Conservation (phyloP, 1,284 basidiomycete species). For the Inonotus obliquus region DNA sequence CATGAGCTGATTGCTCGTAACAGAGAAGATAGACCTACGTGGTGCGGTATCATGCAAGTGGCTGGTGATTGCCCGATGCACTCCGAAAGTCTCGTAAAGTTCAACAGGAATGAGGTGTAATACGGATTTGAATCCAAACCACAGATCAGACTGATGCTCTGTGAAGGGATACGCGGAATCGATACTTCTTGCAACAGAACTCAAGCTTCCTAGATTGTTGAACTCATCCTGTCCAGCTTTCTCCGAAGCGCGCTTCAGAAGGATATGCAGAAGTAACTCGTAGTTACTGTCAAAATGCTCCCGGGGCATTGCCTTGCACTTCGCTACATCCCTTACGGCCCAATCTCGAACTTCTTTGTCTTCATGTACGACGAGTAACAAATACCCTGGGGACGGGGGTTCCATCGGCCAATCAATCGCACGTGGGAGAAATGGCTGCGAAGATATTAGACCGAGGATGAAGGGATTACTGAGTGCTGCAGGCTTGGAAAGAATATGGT, state of each 20-base stretch:
- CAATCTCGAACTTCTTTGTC: slow-evolving; percentile 49
- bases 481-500: slow-evolving; percentile 66
- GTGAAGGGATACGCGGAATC: slow-evolving; percentile 9
- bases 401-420: slow-evolving; percentile 52
- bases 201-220: background rate
- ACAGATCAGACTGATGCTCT: slow-evolving; percentile 25
- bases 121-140: slow-evolving; percentile 46
- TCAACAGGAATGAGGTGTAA: slow-evolving; percentile 52
- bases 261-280: slow-evolving; percentile 36
- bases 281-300: slow-evolving; percentile 45
- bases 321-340: slow-evolving; percentile 44
- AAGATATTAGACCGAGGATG: slow-evolving; percentile 43
- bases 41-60: slow-evolving; percentile 60
- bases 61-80: slow-evolving; percentile 45
- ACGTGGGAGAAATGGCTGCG: slow-evolving; percentile 32
- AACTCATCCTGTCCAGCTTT: slow-evolving; percentile 8
- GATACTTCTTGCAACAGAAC: background rate
- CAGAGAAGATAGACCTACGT: slow-evolving; percentile 43
- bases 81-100: slow-evolving; percentile 32
- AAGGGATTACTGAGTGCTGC: slow-evolving; percentile 48
- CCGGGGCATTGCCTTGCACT: slow-evolving; percentile 42
- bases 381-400: slow-evolving; percentile 51
- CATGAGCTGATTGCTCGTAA: too few species aligned
- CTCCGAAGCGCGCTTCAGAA: slow-evolving; percentile 27
- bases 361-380: slow-evolving; percentile 54